phyloP scores from a whole-genome alignment of 345 rosid genomes.

The Eucalyptus microcorys region DNA sequence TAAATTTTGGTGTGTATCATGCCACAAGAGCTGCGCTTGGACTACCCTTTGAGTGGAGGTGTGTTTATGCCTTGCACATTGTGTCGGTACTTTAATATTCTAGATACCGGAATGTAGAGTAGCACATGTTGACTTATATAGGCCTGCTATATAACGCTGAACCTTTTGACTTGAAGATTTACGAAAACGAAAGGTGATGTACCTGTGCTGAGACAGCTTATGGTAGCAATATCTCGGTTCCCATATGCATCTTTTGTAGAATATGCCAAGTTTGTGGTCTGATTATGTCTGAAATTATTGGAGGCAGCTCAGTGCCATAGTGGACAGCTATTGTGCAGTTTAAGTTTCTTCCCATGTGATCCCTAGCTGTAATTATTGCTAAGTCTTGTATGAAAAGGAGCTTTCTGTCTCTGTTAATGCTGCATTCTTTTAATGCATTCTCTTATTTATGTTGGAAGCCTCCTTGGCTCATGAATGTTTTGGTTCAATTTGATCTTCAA shows the following conservation, averaged over 20 bases:
- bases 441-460: background rate
- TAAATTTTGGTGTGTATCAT: slow-evolving; percentile 86
- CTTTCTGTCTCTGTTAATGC: background rate
- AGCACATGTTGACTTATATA: background rate
- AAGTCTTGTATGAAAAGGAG: background rate
- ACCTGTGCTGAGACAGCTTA: background rate
- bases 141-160: background rate
- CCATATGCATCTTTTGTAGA: background rate
- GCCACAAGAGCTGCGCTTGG: slow-evolving; percentile 95
- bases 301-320: background rate
- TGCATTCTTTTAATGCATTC: background rate
- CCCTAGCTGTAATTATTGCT: background rate
- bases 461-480: background rate
- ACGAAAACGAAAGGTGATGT: background rate
- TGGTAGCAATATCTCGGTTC: background rate
- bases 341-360: background rate
- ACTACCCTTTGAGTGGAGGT: slow-evolving; percentile 91
- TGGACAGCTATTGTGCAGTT: background rate
- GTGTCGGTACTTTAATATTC: background rate
- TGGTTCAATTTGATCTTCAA: background rate
- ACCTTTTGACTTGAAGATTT: background rate
- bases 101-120: background rate
- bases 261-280: background rate
- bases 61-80: background rate
- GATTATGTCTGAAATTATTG: background rate